A percentile compares a stretch with the other conserved stretches of the same genome.
Evolutionary conservation across 345 rosid species (phyloP).

Genomic region (Gossypium australe): DNA sequence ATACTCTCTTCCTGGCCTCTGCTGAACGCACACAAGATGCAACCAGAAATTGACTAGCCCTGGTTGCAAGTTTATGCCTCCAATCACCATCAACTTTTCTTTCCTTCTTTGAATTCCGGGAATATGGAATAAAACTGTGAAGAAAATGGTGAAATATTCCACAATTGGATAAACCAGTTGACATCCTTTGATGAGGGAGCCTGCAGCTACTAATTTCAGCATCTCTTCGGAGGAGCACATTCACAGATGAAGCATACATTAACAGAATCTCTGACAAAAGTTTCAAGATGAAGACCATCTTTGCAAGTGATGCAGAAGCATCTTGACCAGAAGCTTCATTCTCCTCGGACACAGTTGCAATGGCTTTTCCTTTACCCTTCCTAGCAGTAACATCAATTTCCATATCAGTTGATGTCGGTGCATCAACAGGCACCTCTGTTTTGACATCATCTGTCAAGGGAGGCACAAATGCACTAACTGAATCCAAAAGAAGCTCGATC

Average conservation of each 20-base stretch:
- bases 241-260: conserved; percentile 81
- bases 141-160: conserved; percentile 83
- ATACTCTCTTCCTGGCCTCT: conserved; percentile 86
- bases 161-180: conserved; percentile 33
- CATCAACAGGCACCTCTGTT: conserved; percentile 29
- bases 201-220: conserved; percentile 57
- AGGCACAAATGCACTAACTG: conserved; percentile 59
- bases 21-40: conserved; percentile 85
- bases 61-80: conserved; percentile 76
- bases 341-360: conserved; percentile 54
- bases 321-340: conserved; percentile 49
- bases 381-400: conserved; percentile 76
- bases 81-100: conserved; percentile 78
- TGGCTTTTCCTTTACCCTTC: conserved; percentile 88
- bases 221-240: conserved; percentile 77
- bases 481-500: conserved; percentile 87
- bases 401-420: conserved; percentile 60
- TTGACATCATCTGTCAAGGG: conserved; percentile 48
- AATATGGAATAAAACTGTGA: conserved; percentile 63
- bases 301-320: conserved; percentile 73
- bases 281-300: conserved; percentile 80
- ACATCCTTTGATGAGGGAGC: conserved; percentile 48
- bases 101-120: conserved; percentile 59
- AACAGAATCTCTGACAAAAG: conserved; percentile 78
- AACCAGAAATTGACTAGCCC: conserved; percentile 84